Evolutionary conservation across 2,329 filamentous ascomycete genomes (phyloP).

Genomic region (Clarireedia hainanense): DNA sequence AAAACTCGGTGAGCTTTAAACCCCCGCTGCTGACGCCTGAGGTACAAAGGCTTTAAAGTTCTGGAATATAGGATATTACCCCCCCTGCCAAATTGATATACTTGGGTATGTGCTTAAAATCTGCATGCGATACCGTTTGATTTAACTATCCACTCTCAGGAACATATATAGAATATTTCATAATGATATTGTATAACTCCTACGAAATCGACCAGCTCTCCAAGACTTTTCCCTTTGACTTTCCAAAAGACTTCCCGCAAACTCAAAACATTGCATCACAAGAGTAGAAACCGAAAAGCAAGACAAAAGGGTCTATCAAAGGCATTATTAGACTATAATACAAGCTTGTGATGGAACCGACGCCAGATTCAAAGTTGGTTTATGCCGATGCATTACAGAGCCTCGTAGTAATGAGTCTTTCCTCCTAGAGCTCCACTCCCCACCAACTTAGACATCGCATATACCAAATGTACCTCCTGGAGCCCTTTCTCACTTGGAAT

Average conservation of each 20-base stretch:
- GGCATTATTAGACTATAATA: constrained; percentile 11
- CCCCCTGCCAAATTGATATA: too few species aligned
- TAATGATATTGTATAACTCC: too few species aligned
- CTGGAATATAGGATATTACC: too few species aligned
- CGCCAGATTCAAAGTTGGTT: constrained; percentile 9
- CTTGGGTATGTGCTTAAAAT: too few species aligned
- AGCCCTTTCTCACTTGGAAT: constrained; percentile 19
- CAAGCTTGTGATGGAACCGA: constrained; percentile 7
- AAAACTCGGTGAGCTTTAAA: too few species aligned
- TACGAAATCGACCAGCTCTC: too few species aligned
- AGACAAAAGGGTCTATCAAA: constrained; percentile 5
- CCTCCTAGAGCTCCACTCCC: constrained; percentile 10
- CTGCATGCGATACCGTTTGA: too few species aligned
- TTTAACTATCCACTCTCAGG: too few species aligned
- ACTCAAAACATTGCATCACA: not conserved
- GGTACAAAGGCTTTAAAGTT: too few species aligned
- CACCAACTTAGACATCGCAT: constrained; percentile 13
- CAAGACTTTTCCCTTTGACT: too few species aligned
- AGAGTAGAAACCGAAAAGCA: not conserved
- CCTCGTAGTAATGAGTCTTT: constrained; percentile 4
- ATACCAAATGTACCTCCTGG: constrained; percentile 16
- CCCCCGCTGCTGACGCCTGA: too few species aligned
- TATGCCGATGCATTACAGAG: constrained; percentile 7
- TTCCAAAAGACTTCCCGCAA: not conserved
- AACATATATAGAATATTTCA: too few species aligned